phyloP scores from a whole-genome alignment of 352 stramenopile species.

The Phytophthora pseudosyringae region DNA sequence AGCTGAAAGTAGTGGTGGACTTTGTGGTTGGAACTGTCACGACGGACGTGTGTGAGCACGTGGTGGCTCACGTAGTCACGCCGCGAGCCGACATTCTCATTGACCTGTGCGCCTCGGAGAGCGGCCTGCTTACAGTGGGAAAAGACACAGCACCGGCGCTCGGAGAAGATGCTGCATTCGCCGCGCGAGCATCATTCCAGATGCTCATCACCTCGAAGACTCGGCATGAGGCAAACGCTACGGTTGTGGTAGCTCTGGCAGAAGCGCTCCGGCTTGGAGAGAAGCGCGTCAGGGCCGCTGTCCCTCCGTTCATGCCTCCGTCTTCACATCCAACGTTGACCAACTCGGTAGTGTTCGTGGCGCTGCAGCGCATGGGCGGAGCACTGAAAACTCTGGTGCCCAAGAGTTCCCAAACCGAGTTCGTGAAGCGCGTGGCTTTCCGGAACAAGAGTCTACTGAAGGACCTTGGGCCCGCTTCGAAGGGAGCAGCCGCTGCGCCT shows the following conservation, averaged over 20 bases:
- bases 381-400: constrained; percentile 45
- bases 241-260: constrained; percentile 32
- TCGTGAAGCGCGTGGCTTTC: constrained; percentile 50
- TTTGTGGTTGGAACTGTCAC: constrained; percentile 71
- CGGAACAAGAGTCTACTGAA: constrained; percentile 57
- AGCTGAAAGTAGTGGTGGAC: constrained; percentile 59
- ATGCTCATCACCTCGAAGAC: constrained; percentile 49
- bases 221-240: constrained; percentile 34
- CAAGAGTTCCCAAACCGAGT: constrained; percentile 54
- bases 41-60: constrained; percentile 67
- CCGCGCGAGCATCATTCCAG: constrained; percentile 35
- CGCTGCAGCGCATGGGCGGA: constrained; percentile 37
- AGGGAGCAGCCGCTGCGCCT: background rate
- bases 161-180: constrained; percentile 18
- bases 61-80: constrained; percentile 49
- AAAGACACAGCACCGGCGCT: background rate
- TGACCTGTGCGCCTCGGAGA: constrained; percentile 41
- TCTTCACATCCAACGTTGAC: constrained; percentile 48
- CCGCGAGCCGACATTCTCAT: constrained; percentile 53
- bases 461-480: constrained; percentile 22
- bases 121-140: constrained; percentile 11
- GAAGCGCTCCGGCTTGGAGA: constrained; percentile 43
- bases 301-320: constrained; percentile 46
- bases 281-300: constrained; percentile 33
- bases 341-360: constrained; percentile 41